These are phyloP conservation scores for Linderina pennispora DNA, from an alignment of 192 early-diverging fungal species.

Conservation along the genomic window DNA sequence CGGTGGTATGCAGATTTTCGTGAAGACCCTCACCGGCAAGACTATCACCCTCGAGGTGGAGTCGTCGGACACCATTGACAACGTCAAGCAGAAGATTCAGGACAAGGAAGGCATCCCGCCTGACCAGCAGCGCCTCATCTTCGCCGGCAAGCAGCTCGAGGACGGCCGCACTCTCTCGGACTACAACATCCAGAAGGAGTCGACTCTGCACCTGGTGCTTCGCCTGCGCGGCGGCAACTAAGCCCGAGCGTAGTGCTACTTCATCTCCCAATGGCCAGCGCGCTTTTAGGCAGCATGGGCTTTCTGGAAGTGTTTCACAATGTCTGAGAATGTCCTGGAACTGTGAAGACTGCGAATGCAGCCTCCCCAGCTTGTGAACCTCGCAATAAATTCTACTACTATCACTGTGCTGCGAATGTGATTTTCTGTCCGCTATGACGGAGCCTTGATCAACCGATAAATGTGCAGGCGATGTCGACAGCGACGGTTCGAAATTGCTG, in stretches of 20 bases:
- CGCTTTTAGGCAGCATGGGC: too few species aligned
- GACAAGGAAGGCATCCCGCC: constrained; percentile 77
- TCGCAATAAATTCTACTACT: too few species aligned
- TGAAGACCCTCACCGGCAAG: constrained; percentile 80
- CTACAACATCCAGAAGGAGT: constrained; percentile 75
- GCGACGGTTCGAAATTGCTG: too few species aligned
- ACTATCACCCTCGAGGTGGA: constrained; percentile 76
- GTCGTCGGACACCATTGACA: constrained; percentile 65
- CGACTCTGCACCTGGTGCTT: constrained; percentile 62
- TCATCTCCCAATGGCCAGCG: neutral
- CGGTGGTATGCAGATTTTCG: constrained; percentile 52
- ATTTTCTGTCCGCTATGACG: too few species aligned
- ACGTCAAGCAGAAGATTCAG: constrained; percentile 74
- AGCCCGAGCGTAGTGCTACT: neutral
- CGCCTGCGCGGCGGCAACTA: constrained; percentile 76
- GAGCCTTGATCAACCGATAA: too few species aligned
- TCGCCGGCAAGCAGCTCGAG: neutral
- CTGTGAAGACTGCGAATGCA: too few species aligned
- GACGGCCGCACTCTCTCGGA: constrained; percentile 49
- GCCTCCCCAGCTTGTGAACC: too few species aligned
- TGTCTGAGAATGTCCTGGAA: too few species aligned
- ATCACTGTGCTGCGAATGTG: too few species aligned
- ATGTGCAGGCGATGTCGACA: too few species aligned
- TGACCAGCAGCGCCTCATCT: constrained; percentile 45
- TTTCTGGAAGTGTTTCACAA: too few species aligned